A percentile compares a stretch with the other conserved stretches of the same genome.
phyloP scores from a whole-genome alignment of 176 grass and related monocot genomes.

The Alloteropsis semialata region DNA sequence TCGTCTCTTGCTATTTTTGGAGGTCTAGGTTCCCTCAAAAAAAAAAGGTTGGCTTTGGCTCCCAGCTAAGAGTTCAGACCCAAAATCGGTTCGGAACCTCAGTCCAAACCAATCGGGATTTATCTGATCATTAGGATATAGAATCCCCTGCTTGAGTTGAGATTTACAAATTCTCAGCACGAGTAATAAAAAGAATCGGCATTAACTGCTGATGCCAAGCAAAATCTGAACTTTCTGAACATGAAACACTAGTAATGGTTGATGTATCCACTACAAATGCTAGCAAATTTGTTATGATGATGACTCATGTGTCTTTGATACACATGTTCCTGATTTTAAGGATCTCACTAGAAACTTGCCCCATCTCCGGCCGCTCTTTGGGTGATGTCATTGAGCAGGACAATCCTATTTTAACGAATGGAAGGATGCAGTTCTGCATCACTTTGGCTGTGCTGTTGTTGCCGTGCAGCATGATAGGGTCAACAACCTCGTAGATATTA shows the following conservation, averaged over 20 bases:
- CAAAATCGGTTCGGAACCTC: too few species aligned
- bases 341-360: conserved; percentile 20
- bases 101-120: too few species aligned
- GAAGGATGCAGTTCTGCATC: conserved; percentile 34
- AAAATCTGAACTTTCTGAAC: background rate
- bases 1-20: too few species aligned
- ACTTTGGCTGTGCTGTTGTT: background rate
- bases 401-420: conserved; percentile 29
- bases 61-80: too few species aligned
- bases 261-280: background rate
- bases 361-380: conserved; percentile 20
- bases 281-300: background rate
- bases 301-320: background rate
- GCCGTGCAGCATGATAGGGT: background rate
- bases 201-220: background rate
- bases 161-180: too few species aligned
- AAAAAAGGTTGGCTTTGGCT: too few species aligned
- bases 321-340: conserved; percentile 14
- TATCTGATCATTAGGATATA: too few species aligned
- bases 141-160: too few species aligned
- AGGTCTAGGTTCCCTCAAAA: too few species aligned
- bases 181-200: background rate
- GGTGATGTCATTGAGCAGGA: conserved; percentile 18
- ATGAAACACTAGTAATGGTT: background rate
- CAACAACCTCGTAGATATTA: conserved; percentile 2